These are phyloP conservation scores for Sisymbrium irio DNA, from an alignment of 345 rosid species.

Conservation along the genomic window DNA sequence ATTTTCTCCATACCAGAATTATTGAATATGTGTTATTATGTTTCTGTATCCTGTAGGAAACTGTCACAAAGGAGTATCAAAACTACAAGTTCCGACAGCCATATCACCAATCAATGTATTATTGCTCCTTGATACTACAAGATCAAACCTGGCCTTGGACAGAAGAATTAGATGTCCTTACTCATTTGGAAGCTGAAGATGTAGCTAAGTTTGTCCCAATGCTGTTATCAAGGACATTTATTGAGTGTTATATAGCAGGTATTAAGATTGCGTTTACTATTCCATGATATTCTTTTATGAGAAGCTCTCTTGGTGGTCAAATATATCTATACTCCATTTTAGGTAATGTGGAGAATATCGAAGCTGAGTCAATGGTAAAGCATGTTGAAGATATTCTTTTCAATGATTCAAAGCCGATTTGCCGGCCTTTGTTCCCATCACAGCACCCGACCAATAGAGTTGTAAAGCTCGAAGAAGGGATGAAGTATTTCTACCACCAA, in stretches of 20 bases:
- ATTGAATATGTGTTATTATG: conserved; percentile 5
- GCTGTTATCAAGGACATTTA: conserved; percentile 70
- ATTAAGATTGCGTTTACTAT: not conserved
- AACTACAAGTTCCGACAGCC: conserved; percentile 85
- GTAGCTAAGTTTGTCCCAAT: conserved; percentile 66
- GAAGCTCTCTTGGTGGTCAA: conserved; percentile 11
- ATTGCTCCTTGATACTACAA: conserved; percentile 63
- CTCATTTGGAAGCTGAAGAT: conserved; percentile 59
- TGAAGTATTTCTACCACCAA: conserved; percentile 50
- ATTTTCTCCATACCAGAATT: not conserved
- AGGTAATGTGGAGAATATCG: conserved; percentile 74
- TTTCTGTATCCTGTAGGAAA: conserved; percentile 48
- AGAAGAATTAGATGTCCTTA: conserved; percentile 70
- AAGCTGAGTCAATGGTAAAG: conserved; percentile 67
- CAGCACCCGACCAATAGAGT: conserved; percentile 78
- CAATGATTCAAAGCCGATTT: conserved; percentile 55
- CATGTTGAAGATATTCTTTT: conserved; percentile 63
- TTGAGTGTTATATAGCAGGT: conserved; percentile 89
- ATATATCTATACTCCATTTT: conserved; percentile 5
- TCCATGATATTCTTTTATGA: not conserved
- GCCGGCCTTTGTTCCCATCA: conserved; percentile 73
- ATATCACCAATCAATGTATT: conserved; percentile 76
- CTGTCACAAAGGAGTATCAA: conserved; percentile 62
- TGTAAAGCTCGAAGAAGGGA: conserved; percentile 65
- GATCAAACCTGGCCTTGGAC: conserved; percentile 74